Base-by-base conservation (phyloP, 2,329 filamentous ascomycete genomes). In the Xylaria sp. region DNA sequence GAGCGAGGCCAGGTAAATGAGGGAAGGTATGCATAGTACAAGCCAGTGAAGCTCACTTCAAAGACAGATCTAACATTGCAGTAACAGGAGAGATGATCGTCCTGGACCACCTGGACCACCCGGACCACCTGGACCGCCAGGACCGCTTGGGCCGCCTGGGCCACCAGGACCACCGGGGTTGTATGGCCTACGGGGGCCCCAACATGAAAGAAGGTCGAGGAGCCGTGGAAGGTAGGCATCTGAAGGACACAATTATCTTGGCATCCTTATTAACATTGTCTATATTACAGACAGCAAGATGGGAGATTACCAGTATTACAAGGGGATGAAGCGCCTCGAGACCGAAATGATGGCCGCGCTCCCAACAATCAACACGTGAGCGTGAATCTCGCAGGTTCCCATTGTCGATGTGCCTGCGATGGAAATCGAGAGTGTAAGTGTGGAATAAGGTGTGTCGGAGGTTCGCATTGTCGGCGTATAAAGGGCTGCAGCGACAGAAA, bases 11-110 rank as follows among this genome's bases (percentile, higher is more conserved):
- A 62, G 23, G 28, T 28, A 28, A 28, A 28, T 28, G 18, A 39
- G 10, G 67, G 67, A 39, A 58, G 67, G 67, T 69, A 69, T 39
- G 67, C 62, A 66, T 58, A 20, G 13, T 18, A 39, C 28, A 23
- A 18, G 12, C 50, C 57, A 6, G 25, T 25, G 20, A 41, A 60
- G 8, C 23, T 23, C 39, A 54, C 41, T 9, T 18, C 9, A 34
- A n/a, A 13, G 5, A 15, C 34, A 46, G 9, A 50, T 5, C 58
- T 32, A n/a, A 55, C 18, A 32, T 25, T 6, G 23, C 44, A 44
- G 52, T 1, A 48, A 59, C 32, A 65, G 57, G 34, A 32, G 32
- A 60, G 41, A 66, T 6, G 63, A 63, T 7, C 13, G 20, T 32
- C 23, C 41, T 41, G 66, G 61, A 20, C 44, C 55, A 34, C 55